These are phyloP conservation scores for Curvularia eragrostidis DNA, from an alignment of 2,329 filamentous ascomycete species.

Conservation along the genomic window DNA sequence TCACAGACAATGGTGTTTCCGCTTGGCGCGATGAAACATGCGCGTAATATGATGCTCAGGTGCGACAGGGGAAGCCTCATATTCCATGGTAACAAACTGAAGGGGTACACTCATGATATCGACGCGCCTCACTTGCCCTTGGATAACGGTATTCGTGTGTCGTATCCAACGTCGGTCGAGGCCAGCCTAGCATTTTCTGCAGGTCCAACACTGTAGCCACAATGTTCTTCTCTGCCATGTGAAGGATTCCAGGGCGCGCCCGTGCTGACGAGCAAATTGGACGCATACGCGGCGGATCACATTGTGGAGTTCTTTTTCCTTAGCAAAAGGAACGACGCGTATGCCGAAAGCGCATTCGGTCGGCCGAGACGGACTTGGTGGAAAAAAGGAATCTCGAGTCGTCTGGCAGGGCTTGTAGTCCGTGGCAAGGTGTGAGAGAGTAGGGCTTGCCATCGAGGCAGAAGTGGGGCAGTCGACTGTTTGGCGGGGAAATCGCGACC, in stretches of 20 bases:
- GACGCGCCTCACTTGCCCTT: background rate
- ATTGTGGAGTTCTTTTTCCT: background rate
- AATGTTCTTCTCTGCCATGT: background rate
- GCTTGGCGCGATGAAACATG: conserved; percentile 27
- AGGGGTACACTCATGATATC: background rate
- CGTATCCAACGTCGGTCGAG: background rate
- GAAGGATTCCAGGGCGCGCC: background rate
- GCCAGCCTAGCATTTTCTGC: background rate
- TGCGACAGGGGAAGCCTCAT: conserved; percentile 36
- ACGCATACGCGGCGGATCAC: background rate
- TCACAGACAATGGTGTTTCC: conserved; percentile 22
- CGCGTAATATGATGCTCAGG: conserved; percentile 23
- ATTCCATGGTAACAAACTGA: background rate
- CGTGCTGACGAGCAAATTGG: background rate
- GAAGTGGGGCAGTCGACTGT: conserved; percentile 13
- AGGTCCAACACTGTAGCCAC: background rate
- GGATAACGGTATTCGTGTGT: background rate
- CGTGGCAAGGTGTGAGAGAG: background rate
- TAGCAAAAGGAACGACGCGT: background rate
- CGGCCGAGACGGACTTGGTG: background rate
- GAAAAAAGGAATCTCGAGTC: background rate
- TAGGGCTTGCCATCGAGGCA: background rate
- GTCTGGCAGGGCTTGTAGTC: background rate
- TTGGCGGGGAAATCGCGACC: conserved; percentile 29
- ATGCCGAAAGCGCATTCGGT: background rate